A percentile compares a stretch with the other conserved stretches of the same genome.
These are phyloP conservation scores for Leptographium flavum DNA, from an alignment of 2,329 filamentous ascomycete species.

Conservation along the genomic window DNA sequence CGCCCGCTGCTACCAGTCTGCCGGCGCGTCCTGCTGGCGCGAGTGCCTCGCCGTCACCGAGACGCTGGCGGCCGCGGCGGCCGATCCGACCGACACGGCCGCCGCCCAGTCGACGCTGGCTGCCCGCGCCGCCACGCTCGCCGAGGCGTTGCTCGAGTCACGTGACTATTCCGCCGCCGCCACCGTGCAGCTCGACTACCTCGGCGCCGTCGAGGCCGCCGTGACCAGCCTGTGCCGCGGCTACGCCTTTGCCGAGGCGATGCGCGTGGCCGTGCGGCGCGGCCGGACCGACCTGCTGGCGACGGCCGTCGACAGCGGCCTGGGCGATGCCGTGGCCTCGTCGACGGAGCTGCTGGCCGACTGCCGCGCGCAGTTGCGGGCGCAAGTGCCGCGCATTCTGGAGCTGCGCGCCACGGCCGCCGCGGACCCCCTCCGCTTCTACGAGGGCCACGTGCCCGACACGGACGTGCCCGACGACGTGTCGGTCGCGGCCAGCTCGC, in stretches of 20 bases:
- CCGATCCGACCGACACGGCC: too few relatives aligned
- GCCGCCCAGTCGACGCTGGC: too few relatives aligned
- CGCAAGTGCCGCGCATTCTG: slow-evolving; percentile 72
- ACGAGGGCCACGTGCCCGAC: slow-evolving; percentile 53
- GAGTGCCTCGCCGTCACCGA: slow-evolving; percentile 53
- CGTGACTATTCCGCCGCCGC: slow-evolving; percentile 76
- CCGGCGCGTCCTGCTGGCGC: slow-evolving; percentile 67
- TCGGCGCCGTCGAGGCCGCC: slow-evolving; percentile 54
- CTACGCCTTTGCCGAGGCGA: slow-evolving; percentile 78
- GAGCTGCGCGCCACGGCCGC: slow-evolving; percentile 71
- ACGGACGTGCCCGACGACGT: slow-evolving; percentile 68
- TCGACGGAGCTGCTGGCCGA: slow-evolving; percentile 89
- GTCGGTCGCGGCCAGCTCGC: slow-evolving; percentile 69
- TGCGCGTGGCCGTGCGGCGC: slow-evolving; percentile 56
- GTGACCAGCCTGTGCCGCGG: slow-evolving; percentile 73
- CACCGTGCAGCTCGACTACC: slow-evolving; percentile 67
- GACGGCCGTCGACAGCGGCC: slow-evolving; percentile 58
- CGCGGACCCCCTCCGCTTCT: slow-evolving; percentile 78
- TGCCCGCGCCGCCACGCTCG: slow-evolving; percentile 59
- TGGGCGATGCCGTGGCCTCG: slow-evolving; percentile 66
- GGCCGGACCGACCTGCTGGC: slow-evolving; percentile 47
- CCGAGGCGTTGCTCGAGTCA: slow-evolving; percentile 64
- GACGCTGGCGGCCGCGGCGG: slow-evolving; percentile 26
- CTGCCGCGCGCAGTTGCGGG: slow-evolving; percentile 70
- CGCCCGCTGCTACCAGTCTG: slow-evolving; percentile 69